A percentile compares a stretch with the other conserved stretches of the same genome.
These are phyloP conservation scores for Pichia exigua DNA, from an alignment of 805 yeast species.

Conservation along the genomic window DNA sequence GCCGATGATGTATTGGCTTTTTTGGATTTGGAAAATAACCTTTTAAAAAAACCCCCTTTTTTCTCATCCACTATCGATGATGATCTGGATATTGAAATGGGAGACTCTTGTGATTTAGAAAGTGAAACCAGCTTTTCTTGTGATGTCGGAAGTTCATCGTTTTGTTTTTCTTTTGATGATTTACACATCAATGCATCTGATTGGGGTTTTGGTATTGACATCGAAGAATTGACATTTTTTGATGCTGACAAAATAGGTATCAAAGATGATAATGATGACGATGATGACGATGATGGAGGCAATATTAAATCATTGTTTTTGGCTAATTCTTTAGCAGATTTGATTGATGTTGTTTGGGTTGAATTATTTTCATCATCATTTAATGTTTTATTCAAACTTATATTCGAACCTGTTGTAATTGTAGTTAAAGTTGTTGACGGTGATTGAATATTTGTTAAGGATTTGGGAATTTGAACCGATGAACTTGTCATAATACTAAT, in stretches of 20 bases:
- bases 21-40: constrained; percentile 5
- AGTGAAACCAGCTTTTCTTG: no score
- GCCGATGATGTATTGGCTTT: neutral
- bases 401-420: neutral
- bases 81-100: neutral
- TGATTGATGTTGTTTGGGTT: neutral
- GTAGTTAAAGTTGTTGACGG: neutral
- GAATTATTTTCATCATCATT: neutral
- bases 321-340: neutral
- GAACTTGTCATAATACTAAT: neutral
- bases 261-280: neutral
- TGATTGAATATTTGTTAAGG: neutral
- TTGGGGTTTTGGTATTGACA: neutral
- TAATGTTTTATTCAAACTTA: neutral
- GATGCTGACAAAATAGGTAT: neutral
- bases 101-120: neutral
- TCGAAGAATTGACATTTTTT: neutral
- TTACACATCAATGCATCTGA: neutral
- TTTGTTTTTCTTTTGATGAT: neutral
- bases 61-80: neutral
- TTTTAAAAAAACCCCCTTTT: constrained; percentile 5
- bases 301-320: no score
- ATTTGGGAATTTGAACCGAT: neutral
- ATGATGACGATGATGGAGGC: no score
- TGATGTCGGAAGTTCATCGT: no score